These are phyloP conservation scores for Talaromyces nanjingensis DNA, from an alignment of 495 filamentous ascomycete species.

Conservation along the genomic window DNA sequence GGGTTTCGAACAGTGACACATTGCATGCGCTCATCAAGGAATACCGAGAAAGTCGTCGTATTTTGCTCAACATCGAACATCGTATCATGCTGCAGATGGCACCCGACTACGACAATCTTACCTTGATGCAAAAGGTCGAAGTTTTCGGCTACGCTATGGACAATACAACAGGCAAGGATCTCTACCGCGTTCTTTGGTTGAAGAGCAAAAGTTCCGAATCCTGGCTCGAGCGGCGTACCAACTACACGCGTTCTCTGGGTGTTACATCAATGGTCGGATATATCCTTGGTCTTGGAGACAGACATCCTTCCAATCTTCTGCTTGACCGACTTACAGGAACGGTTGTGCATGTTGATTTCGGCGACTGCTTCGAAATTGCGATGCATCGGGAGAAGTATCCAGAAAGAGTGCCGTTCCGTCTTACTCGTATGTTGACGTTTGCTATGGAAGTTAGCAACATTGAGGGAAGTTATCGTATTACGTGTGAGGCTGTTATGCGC, in stretches of 20 bases:
- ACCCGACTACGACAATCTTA: slow-evolving; percentile 95
- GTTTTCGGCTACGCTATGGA: slow-evolving; percentile 98
- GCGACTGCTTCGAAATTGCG: slow-evolving; percentile 98
- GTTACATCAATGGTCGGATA: slow-evolving; percentile 99
- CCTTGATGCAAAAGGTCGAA: slow-evolving; percentile 99
- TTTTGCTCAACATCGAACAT: slow-evolving; percentile 97
- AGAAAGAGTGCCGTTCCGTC: slow-evolving; percentile 91
- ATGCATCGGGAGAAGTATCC: slow-evolving; percentile 99
- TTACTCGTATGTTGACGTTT: slow-evolving; percentile 97
- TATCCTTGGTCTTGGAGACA: slow-evolving; percentile 91
- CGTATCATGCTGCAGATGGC: slow-evolving; percentile 99
- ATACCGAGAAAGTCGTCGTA: slow-evolving; percentile 93
- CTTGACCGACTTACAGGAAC: slow-evolving; percentile 91
- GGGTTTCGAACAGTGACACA: slow-evolving; percentile 98
- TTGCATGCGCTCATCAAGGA: slow-evolving; percentile 93
- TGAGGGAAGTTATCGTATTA: slow-evolving; percentile 94
- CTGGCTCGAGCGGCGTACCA: slow-evolving; percentile 94
- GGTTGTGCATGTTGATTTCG: slow-evolving; percentile 97
- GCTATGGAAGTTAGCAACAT: slow-evolving; percentile 99
- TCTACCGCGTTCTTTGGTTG: slow-evolving; percentile 96
- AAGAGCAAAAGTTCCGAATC: slow-evolving; percentile 97
- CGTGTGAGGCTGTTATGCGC: slow-evolving; percentile 97
- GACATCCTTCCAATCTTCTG: slow-evolving; percentile 96
- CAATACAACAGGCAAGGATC: slow-evolving; percentile 96
- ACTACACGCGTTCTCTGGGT: slow-evolving; percentile 92